phyloP scores from a whole-genome alignment of 805 yeast species.

The Yarrowia sp. region DNA sequence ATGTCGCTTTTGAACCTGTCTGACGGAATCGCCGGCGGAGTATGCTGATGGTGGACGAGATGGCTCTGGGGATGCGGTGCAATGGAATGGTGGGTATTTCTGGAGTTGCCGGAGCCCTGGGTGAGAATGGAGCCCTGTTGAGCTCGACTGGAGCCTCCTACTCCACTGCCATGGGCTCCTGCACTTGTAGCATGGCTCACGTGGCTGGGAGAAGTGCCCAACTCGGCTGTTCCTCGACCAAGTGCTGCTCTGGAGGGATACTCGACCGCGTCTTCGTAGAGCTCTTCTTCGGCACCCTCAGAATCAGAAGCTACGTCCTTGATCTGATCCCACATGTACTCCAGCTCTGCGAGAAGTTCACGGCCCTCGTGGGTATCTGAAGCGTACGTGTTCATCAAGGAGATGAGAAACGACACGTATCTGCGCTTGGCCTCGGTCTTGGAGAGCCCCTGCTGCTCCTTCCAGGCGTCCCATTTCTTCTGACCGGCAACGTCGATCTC shows the following conservation, averaged over 20 bases:
- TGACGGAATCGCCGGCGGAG: neutral
- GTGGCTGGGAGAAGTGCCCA: constrained; percentile 9
- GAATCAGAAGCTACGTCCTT: constrained; percentile 40
- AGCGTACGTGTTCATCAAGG: constrained; percentile 75
- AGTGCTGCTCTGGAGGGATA: constrained; percentile 17
- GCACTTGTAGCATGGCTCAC: constrained; percentile 19
- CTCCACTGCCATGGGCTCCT: neutral
- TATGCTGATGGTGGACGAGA: constrained; percentile 1
- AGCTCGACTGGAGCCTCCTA: constrained; percentile 1
- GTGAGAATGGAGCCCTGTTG: constrained; percentile 4
- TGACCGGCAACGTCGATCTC: constrained; percentile 71
- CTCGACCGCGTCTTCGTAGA: constrained; percentile 40
- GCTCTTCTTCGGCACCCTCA: constrained; percentile 42
- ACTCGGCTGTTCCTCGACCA: neutral
- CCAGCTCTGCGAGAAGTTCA: constrained; percentile 70
- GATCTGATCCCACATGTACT: constrained; percentile 66
- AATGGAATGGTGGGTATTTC: neutral
- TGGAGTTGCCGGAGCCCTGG: constrained; percentile 6
- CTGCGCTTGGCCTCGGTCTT: constrained; percentile 75
- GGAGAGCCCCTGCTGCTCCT: constrained; percentile 69
- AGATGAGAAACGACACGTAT: constrained; percentile 71
- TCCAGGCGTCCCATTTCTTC: constrained; percentile 87
- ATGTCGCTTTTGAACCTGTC: constrained; percentile 37
- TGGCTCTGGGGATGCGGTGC: constrained; percentile 22
- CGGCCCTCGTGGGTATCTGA: constrained; percentile 70